Evolutionary conservation across 202 grass and related monocot species (phyloP), one percentile per base, ranked within the genome.

Genomic region (Schoenoplectus triqueter): DNA sequence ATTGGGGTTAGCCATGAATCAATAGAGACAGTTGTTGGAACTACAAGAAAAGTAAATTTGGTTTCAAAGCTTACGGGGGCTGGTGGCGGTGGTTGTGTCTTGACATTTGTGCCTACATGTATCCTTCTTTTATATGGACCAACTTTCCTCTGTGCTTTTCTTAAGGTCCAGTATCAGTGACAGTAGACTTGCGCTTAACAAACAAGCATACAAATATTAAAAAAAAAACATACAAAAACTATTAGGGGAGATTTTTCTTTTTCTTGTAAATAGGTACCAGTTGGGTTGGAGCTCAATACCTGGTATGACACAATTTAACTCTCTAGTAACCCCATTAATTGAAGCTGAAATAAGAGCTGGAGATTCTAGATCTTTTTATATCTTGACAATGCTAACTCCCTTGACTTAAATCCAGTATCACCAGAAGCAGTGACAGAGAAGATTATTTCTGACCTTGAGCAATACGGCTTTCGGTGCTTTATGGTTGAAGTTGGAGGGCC

Each of bases 41-140:
- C 87, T 46, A 94, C 93, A 9, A 70, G 89, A 86, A 95, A 95
- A 64, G 91, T 70, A 60, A 93, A 88, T 64, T 67, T 95, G 90
- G 88, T 91, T 75, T 95, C 93, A n/a, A 98, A 98, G 89, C 90
- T 98, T 61, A 98, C 95, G 1, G 95, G 95, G 64, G 95, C 93
- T 85, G 95, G 96, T 78, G 96, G 96, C n/a, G 96, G 95, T 52
- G 95, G 95, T 52, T 98, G 95, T 76, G 95, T 98, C 81, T 89
- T 98, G 87, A 98, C 95, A 66, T 76, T 92, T 62, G 84, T 95
- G 55, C 95, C 95, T 39, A 92, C 81, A 63, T 1, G 95, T 98
- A 98, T 95, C 91, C 95, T 98, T 87, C 85, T 54, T 52, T 73
- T 81, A 66, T 78, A 81, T 69, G 4, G 20, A 56, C 72, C 61